Conservation (phyloP, 495 filamentous ascomycete species). For the Hypoxylon rickii region DNA sequence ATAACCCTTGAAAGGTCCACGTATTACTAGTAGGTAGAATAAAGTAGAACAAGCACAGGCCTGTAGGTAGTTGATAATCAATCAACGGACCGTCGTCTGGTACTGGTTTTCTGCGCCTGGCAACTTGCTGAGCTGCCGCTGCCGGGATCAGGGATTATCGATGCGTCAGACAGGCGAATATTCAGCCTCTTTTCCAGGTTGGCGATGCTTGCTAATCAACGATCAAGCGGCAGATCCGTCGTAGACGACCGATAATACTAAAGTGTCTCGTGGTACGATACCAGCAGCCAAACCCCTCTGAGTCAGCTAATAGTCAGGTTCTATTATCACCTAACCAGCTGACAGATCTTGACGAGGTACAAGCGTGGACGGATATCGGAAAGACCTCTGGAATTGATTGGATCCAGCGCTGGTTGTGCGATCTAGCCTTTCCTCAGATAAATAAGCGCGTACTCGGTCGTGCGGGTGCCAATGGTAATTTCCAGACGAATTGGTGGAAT, state of each 20-base stretch:
- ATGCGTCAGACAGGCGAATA: constrained; percentile 21
- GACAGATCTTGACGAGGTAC: constrained; percentile 24
- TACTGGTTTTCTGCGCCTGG: constrained; percentile 10
- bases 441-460: constrained; percentile 30
- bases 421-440: constrained; percentile 31
- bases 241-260: constrained; percentile 7
- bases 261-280: constrained; percentile 11
- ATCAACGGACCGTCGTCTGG: constrained; percentile 22
- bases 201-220: constrained; percentile 18
- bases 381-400: constrained; percentile 28
- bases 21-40: neutral
- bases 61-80: constrained; percentile 9
- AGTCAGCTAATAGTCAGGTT: constrained; percentile 23
- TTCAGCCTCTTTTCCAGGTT: constrained; percentile 34
- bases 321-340: constrained; percentile 16
- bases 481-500: neutral
- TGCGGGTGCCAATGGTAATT: constrained; percentile 20
- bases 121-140: constrained; percentile 15
- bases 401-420: constrained; percentile 26
- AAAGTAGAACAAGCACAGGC: neutral
- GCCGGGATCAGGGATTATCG: constrained; percentile 33
- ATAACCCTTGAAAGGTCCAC: too few species aligned
- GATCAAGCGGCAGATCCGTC: constrained; percentile 12
- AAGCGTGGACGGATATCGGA: constrained; percentile 30
- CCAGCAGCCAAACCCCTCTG: constrained; percentile 5